A percentile compares a stretch with the other conserved stretches of the same genome.
phyloP scores from a whole-genome alignment of 176 grass and related monocot species.

The Paspalum notatum region DNA sequence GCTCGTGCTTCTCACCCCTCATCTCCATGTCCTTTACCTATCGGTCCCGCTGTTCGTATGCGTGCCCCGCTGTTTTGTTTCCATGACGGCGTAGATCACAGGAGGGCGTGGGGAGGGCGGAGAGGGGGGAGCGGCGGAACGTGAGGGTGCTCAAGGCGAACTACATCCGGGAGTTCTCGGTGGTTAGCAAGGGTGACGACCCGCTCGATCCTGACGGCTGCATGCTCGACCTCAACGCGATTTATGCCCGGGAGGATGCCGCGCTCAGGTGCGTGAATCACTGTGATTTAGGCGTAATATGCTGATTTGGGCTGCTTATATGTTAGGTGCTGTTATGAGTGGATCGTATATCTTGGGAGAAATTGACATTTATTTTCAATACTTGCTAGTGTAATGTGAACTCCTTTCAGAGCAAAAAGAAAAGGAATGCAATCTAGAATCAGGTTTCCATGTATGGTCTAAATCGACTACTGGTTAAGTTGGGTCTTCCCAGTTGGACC shows the following conservation, averaged over 20 bases:
- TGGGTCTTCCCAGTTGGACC: neutral
- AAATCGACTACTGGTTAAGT: neutral
- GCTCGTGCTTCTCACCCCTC: neutral
- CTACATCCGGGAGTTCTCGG: constrained; percentile 82
- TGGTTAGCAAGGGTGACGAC: constrained; percentile 65
- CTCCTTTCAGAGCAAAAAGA: neutral
- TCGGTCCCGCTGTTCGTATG: constrained; percentile 8
- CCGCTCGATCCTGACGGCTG: constrained; percentile 76
- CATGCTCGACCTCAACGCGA: constrained; percentile 64
- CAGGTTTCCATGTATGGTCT: neutral
- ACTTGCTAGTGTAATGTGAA: constrained; percentile 14
- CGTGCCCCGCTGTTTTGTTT: constrained; percentile 40
- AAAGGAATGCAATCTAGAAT: neutral
- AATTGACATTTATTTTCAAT: neutral
- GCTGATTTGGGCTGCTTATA: neutral
- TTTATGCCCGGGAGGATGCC: constrained; percentile 87
- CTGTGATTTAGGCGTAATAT: constrained; percentile 7
- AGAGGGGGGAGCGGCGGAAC: constrained; percentile 59
- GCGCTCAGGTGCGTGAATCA: constrained; percentile 62
- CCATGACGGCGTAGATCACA: constrained; percentile 70
- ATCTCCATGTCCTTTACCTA: neutral
- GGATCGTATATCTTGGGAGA: neutral
- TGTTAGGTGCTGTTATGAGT: constrained; percentile 15
- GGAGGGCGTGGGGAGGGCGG: constrained; percentile 63
- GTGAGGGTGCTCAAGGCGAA: constrained; percentile 87